Conservation (phyloP, 2,329 filamentous ascomycete species). For the Penicillium brevicompactum region DNA sequence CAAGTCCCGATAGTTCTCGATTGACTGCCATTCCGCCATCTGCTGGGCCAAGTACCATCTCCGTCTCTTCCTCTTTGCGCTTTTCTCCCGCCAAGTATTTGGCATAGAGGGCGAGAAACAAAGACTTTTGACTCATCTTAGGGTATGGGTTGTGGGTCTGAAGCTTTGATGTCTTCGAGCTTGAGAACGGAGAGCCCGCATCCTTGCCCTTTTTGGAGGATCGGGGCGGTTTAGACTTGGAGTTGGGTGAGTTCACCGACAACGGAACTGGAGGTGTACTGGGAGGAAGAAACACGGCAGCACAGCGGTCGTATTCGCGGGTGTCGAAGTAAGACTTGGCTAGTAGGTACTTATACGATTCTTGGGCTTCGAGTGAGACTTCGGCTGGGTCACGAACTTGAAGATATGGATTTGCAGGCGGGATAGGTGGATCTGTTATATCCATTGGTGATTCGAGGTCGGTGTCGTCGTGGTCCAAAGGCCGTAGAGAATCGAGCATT, state of each 20-base stretch:
- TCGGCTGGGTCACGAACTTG: slow-evolving; percentile 70
- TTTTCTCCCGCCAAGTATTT: slow-evolving; percentile 94
- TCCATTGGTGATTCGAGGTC: slow-evolving; percentile 63
- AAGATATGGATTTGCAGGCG: slow-evolving; percentile 53
- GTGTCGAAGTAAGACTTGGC: slow-evolving; percentile 96
- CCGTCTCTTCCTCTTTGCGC: slow-evolving; percentile 91
- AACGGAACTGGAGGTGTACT: slow-evolving; percentile 71
- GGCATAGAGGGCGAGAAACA: slow-evolving; percentile 90
- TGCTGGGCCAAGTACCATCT: slow-evolving; percentile 94
- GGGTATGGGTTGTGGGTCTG: slow-evolving; percentile 45
- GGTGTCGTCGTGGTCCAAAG: slow-evolving; percentile 58
- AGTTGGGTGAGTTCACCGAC: slow-evolving; percentile 35
- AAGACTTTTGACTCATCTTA: slow-evolving; percentile 79
- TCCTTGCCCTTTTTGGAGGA: slow-evolving; percentile 62
- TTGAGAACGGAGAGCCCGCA: slow-evolving; percentile 51
- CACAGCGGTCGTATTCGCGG: slow-evolving; percentile 90
- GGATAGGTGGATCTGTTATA: slow-evolving; percentile 52
- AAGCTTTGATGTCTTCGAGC: slow-evolving; percentile 40
- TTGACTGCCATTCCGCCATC: slow-evolving; percentile 84
- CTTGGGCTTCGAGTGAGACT: slow-evolving; percentile 72
- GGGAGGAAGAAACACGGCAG: slow-evolving; percentile 83
- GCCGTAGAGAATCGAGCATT: slow-evolving; percentile 78
- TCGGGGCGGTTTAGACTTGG: slow-evolving; percentile 41
- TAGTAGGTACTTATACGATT: slow-evolving; percentile 80
- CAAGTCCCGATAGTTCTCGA: slow-evolving; percentile 77